These are phyloP conservation scores for Centaurea solstitialis DNA, from an alignment of 129 eudicot genomes.

Conservation along the genomic window DNA sequence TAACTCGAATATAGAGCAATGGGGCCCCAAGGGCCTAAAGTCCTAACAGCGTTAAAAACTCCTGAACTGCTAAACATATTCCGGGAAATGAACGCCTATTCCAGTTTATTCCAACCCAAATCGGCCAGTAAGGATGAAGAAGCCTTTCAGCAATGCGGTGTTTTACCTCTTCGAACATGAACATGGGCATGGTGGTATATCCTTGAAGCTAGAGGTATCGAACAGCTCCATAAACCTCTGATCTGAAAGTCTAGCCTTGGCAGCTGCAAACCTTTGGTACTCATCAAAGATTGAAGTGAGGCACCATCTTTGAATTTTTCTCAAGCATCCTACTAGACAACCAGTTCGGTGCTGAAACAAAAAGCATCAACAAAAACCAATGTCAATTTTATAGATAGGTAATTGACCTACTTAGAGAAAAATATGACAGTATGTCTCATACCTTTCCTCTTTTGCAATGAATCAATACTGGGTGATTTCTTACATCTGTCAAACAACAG, in stretches of 20 bases:
- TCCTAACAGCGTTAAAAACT: constrained; percentile 34
- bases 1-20: constrained; percentile 1
- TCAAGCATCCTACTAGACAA: constrained; percentile 80
- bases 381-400: constrained; percentile 3
- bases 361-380: neutral
- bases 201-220: constrained; percentile 63
- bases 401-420: neutral
- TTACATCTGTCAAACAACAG: constrained; percentile 52
- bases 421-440: constrained; percentile 6
- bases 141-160: constrained; percentile 3
- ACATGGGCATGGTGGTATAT: constrained; percentile 54
- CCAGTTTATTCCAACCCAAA: constrained; percentile 31
- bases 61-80: constrained; percentile 37
- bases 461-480: constrained; percentile 81
- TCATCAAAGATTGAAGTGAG: constrained; percentile 83
- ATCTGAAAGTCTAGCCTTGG: constrained; percentile 83
- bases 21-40: constrained; percentile 8
- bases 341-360: constrained; percentile 89
- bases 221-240: constrained; percentile 89
- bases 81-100: constrained; percentile 20
- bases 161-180: constrained; percentile 51
- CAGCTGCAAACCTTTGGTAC: constrained; percentile 94
- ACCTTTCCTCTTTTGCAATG: constrained; percentile 99
- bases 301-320: constrained; percentile 87
- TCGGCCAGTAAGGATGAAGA: constrained; percentile 14